Base-by-base conservation (phyloP, 78 protist species). In the Paulinella micropora region DNA sequence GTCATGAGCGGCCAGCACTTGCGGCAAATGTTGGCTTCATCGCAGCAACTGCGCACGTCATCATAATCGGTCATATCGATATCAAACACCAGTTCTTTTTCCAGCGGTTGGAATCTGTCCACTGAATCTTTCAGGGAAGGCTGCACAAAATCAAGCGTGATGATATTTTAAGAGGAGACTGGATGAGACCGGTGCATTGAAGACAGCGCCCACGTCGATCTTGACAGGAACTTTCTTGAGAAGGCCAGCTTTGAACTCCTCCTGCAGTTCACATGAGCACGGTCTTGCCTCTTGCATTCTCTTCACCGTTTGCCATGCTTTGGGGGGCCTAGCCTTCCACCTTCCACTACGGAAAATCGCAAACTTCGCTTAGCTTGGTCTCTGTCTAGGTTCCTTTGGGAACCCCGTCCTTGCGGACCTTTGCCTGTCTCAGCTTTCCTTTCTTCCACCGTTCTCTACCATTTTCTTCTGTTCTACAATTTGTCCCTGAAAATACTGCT, bases 41-140 rank as follows among this genome's bases (percentile, higher is more conserved):
- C 4, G 29, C 39, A 83, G 83, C 86, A 86, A 1, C 40, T 93
- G 1, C 86, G 94, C 2, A 97, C 93, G 0, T 94, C 96, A 83
- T 98, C 96, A 93, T 98, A 98, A 51, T 97, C 99, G 79, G 96
- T 93, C 93, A 97, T 91, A 91, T 98, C 99, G 34, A 98, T 96
- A 93, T 98, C 99, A 79, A 89, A 77, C 39, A 89, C 86, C 40
- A 89, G 35, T 64, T 89, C 91, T 39, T 84, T 38, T 3, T 2
- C 4, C 32, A 79, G 15, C 23, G 77, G 35, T 79, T 34, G 26
- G 32, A 79, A 79, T 23, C 35, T 3, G 51, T 39, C 31, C 38
- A 32, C 38, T 64, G 4, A 87, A 64, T 87, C 51, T 37, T 87
- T 69, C 36, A 51, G 82, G 88, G 37, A 39, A 1, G 38, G 39